These are phyloP conservation scores for Kockovaella imperatae DNA, from an alignment of 768 basidiomycete genomes.

Conservation along the genomic window DNA sequence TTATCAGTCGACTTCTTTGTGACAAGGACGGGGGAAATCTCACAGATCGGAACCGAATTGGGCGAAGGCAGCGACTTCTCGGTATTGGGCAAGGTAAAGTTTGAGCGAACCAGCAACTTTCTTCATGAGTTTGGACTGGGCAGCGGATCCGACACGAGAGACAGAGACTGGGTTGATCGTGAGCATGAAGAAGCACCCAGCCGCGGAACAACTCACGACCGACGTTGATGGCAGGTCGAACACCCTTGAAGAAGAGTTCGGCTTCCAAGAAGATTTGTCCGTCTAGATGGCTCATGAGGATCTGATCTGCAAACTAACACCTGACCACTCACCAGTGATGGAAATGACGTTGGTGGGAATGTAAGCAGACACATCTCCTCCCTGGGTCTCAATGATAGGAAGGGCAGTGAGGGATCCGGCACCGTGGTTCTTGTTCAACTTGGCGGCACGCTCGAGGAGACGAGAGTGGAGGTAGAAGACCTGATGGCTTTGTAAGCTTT, in stretches of 20 bases:
- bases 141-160: constrained; percentile 99
- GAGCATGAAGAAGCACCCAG: neutral
- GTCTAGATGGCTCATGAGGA: constrained; percentile 48
- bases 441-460: constrained; percentile 98
- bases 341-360: constrained; percentile 94
- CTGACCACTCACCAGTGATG: constrained; percentile 55
- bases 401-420: constrained; percentile 98
- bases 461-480: constrained; percentile 99
- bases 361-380: constrained; percentile 99
- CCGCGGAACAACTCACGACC: constrained; percentile 52
- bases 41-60: constrained; percentile 98
- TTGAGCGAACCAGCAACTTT: constrained; percentile 99
- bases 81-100: constrained; percentile 99
- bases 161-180: constrained; percentile 60
- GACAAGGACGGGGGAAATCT: neutral
- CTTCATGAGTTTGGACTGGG: constrained; percentile 99
- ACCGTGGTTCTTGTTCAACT: constrained; percentile 99
- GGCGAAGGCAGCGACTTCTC: constrained; percentile 81
- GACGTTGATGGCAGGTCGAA: constrained; percentile 99
- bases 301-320: neutral
- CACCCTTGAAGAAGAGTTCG: constrained; percentile 99
- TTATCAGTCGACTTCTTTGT: constrained; percentile 2
- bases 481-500: constrained; percentile 40
- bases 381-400: constrained; percentile 99
- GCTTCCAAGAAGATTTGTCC: constrained; percentile 99